Base-by-base conservation (phyloP, 176 grass and related monocot species). In the Microstegium vimineum region DNA sequence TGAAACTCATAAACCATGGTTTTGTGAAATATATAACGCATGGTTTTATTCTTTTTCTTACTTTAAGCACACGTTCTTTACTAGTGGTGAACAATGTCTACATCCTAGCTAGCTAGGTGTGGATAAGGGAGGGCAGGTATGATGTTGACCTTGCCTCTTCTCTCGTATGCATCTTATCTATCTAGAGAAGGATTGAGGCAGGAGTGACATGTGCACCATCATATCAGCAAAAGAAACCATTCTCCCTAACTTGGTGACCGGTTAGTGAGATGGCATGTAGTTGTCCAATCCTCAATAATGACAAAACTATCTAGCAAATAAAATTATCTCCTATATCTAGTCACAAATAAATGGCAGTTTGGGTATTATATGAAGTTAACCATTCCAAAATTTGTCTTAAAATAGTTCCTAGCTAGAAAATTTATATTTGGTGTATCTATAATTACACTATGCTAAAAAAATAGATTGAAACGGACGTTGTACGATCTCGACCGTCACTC, bases 71-170 rank as follows among this genome's bases (percentile, higher is more conserved):
- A 59, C 25, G 54, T 25, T 0, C 10, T 25, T 23, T 8, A 25
- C 3, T 60, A 11, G 54, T 59, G 54, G 54, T 59, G 56, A 60
- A 60, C n/a, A 60, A 60, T 60, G 22, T 57, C 56, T 3, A 26
- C 54, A 60, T 25, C 56, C n/a, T 60, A 60, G 10, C 56, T 60
- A 60, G n/a, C 10, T 57, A 22, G 8, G 32, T 54, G 12, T 43
- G 80, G 80, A 88, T 87, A 88, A 83, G 80, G 43, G 18, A 86
- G 60, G n/a, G 66, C 43, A 71, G 65, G 40, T 42, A 61, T 22
- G 45, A 46, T 7, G n/a, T 26, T 60, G 56, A 60, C n/a, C 9
- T 60, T 60, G n/a, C 7, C 1, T 2, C n/a, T 3, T 26, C n/a
- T 60, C n/a, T 25, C 20, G 0, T 26, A 12, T 60, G 56, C 56